These are phyloP conservation scores for Daldinia concentrica DNA, from an alignment of 495 filamentous ascomycete genomes.

Conservation along the genomic window DNA sequence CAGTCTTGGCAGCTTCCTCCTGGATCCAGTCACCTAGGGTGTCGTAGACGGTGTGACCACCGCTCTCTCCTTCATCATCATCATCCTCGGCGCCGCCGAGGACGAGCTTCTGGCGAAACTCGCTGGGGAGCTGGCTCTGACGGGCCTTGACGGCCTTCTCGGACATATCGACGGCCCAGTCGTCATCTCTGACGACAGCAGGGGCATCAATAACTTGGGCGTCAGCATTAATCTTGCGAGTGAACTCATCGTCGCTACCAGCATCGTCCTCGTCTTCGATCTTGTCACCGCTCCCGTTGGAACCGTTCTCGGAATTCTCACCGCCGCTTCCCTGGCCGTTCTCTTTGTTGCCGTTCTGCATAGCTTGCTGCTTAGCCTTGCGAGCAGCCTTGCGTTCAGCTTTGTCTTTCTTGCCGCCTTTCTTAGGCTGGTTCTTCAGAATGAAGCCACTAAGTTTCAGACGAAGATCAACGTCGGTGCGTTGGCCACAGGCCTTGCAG, in stretches of 20 bases:
- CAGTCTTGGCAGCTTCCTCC: conserved; percentile 73
- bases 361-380: conserved; percentile 83
- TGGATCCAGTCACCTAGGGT: conserved; percentile 93
- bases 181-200: conserved; percentile 77
- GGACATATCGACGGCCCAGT: conserved; percentile 96
- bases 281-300: conserved; percentile 73
- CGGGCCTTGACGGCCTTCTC: conserved; percentile 94
- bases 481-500: conserved; percentile 98
- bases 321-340: conserved; percentile 68
- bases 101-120: conserved; percentile 88
- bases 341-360: conserved; percentile 63
- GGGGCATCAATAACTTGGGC: conserved; percentile 76
- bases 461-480: conserved; percentile 86
- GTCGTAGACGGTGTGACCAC: conserved; percentile 83
- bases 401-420: conserved; percentile 91
- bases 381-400: conserved; percentile 86
- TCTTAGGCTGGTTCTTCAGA: conserved; percentile 88
- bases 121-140: conserved; percentile 85
- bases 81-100: conserved; percentile 82
- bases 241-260: conserved; percentile 90
- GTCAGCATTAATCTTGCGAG: conserved; percentile 84
- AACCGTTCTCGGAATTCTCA: conserved; percentile 79
- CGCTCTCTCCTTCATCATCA: conserved; percentile 80
- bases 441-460: conserved; percentile 98
- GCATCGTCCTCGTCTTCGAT: conserved; percentile 60